phyloP scores from a whole-genome alignment of 805 yeast genomes.

The Metschnikowia vanudenii region DNA sequence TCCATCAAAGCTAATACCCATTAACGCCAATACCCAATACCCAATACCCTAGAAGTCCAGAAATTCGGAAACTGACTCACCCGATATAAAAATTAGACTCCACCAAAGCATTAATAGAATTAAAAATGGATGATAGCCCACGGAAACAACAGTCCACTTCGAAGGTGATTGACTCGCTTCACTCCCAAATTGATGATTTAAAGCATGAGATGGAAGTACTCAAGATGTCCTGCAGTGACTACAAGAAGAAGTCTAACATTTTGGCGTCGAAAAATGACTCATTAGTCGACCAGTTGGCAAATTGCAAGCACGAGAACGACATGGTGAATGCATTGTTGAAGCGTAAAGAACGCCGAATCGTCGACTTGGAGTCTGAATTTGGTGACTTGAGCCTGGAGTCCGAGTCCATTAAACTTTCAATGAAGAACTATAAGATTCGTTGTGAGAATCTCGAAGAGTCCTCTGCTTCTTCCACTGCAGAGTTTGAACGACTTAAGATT shows the following conservation, averaged over 20 bases:
- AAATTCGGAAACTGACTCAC: background rate
- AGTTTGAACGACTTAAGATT: constrained; percentile 53
- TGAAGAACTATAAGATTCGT: constrained; percentile 50
- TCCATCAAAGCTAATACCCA: background rate
- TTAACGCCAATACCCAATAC: background rate
- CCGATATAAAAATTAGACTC: no score
- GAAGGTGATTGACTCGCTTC: constrained; percentile 54
- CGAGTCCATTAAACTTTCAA: constrained; percentile 49
- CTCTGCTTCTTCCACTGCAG: constrained; percentile 46
- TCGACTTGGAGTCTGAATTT: constrained; percentile 61
- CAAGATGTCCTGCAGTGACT: constrained; percentile 43
- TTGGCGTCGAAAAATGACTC: constrained; percentile 50
- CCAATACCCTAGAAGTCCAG: no score
- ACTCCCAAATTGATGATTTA: constrained; percentile 40
- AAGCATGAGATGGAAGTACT: constrained; percentile 46
- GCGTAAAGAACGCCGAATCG: constrained; percentile 66
- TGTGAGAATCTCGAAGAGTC: constrained; percentile 48
- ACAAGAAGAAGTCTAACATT: constrained; percentile 51
- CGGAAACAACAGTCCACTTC: constrained; percentile 26
- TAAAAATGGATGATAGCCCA: constrained; percentile 22
- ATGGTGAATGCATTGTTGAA: constrained; percentile 65
- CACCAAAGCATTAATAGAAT: background rate
- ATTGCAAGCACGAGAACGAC: constrained; percentile 75
- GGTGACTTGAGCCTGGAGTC: constrained; percentile 46
- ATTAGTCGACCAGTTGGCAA: constrained; percentile 62